These are phyloP conservation scores for Malus sylvestris DNA, from an alignment of 306 rosid genomes.

Conservation along the genomic window DNA sequence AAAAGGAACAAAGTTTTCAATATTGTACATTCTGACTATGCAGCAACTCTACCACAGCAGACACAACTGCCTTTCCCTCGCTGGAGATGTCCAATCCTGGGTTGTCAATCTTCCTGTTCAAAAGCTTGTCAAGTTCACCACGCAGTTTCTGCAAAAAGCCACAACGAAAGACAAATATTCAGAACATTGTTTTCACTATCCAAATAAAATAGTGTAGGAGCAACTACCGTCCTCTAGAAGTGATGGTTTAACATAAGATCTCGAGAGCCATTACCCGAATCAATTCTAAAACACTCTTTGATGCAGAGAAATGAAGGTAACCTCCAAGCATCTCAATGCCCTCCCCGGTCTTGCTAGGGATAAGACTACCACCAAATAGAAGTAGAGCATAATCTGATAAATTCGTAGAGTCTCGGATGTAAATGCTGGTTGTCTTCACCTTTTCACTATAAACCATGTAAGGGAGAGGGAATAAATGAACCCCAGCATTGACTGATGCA, in stretches of 20 bases:
- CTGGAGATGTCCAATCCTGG: conserved; percentile 66
- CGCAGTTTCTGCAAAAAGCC: conserved; percentile 64
- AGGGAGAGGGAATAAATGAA: conserved; percentile 89
- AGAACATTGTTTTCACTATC: background rate
- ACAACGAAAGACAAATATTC: background rate
- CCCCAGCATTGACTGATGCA: conserved; percentile 87
- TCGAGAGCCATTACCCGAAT: conserved; percentile 51
- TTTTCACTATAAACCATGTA: conserved; percentile 94
- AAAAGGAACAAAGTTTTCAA: background rate
- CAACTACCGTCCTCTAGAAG: background rate
- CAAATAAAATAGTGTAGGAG: background rate
- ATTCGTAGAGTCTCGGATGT: conserved; percentile 76
- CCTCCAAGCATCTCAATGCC: conserved; percentile 99
- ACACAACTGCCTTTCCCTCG: conserved; percentile 79
- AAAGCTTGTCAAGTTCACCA: conserved; percentile 76
- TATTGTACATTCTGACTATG: conserved; percentile 42
- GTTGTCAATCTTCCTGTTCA: conserved; percentile 72
- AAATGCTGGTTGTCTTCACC: conserved; percentile 77
- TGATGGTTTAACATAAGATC: conserved; percentile 1
- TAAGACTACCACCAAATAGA: conserved; percentile 81
- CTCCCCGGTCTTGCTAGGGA: conserved; percentile 59
- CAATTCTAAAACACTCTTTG: conserved; percentile 72
- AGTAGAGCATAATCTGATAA: conserved; percentile 90
- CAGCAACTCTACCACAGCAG: conserved; percentile 75
- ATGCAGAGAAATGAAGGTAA: conserved; percentile 92